Percentiles rank a stretch among this genome's conserved stretches.
Evolutionary conservation across 148 eudicot genomes (phyloP).

Genomic region (Nepenthes gracilis): DNA sequence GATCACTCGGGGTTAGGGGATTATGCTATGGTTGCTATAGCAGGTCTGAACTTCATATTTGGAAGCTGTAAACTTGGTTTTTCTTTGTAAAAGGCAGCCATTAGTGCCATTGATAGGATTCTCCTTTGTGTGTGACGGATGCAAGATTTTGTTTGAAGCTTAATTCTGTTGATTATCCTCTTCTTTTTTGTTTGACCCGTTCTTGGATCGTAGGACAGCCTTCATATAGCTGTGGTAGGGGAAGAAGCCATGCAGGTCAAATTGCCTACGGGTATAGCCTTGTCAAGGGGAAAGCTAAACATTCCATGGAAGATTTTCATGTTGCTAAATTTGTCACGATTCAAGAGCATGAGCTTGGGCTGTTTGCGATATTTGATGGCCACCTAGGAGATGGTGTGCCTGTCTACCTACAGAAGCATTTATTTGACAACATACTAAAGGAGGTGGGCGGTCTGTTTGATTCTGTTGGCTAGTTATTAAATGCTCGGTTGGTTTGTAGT

Average conservation of each 20-base stretch:
- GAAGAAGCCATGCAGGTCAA: slow-evolving; percentile 35
- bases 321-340: slow-evolving; percentile 35
- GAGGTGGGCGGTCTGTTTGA: slow-evolving; percentile 28
- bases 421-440: slow-evolving; percentile 34
- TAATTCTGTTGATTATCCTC: background rate
- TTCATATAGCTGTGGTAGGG: slow-evolving; percentile 35
- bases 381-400: slow-evolving; percentile 46
- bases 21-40: background rate
- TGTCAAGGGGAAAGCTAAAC: slow-evolving; percentile 48
- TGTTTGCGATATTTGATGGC: slow-evolving; percentile 54
- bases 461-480: background rate
- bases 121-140: too few species aligned
- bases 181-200: background rate
- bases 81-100: too few species aligned
- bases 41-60: background rate
- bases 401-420: slow-evolving; percentile 35
- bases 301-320: slow-evolving; percentile 59
- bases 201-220: slow-evolving; percentile 1
- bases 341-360: slow-evolving; percentile 42
- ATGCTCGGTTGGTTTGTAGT: too few species aligned
- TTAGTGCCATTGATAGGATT: too few species aligned
- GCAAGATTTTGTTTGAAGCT: too few species aligned
- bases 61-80: background rate
- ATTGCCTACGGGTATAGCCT: slow-evolving; percentile 36
- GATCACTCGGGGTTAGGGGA: background rate